Evolutionary conservation across 2,329 filamentous ascomycete genomes (phyloP), one percentile per base, ranked within the genome.

Genomic region (Rhytidhysteron rufulum): DNA sequence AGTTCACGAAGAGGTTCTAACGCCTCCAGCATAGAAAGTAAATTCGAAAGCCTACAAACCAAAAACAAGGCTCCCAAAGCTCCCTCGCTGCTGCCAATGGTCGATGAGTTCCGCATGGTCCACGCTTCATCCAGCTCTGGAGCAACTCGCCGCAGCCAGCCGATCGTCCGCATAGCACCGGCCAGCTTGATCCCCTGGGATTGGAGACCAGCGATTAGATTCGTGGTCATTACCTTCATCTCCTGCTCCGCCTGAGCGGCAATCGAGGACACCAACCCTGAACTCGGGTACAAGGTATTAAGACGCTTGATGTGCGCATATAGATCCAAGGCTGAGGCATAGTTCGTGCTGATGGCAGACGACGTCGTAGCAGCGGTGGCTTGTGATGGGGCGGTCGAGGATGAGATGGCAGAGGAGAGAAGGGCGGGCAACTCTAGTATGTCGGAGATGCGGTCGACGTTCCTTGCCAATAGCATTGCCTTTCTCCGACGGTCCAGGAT

Each of bases 271-370:
- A 97, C 78, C 31, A 97, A 72, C 1, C 78, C 71, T 0, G 89
- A 95, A 38, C 83, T 74, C 0, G 90, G 86, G 60, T 96, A 95
- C 20, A 97, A 72, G 0, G 82, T 80, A 45, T 89, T 82, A 5
- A 98, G 74, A 6, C 93, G 81, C 52, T 88, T 87, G 59, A 96
- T 93, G 62, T 97, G 93, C n/a, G 87, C 85, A 59, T 95, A 86
- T 2, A 98, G 75, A 63, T 98, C 93, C 24, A 98, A 74, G 0
- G 90, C 90, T 0, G 88, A 87, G 2, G 89, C 84, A 70, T 96
- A 95, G 51, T 88, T 94, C 44, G 82, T 79, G 8, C 72, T 77
- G 5, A 70, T 62, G 3, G 53, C 43, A 5, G 40, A 29, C 5
- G 67, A 59, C 5, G 67, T 55, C 10, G 54, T 47, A 3, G 59